Evolutionary conservation across 257 asterid genomes (phyloP), one percentile per base, ranked within the genome.

Genomic region (Primulina eburnea): DNA sequence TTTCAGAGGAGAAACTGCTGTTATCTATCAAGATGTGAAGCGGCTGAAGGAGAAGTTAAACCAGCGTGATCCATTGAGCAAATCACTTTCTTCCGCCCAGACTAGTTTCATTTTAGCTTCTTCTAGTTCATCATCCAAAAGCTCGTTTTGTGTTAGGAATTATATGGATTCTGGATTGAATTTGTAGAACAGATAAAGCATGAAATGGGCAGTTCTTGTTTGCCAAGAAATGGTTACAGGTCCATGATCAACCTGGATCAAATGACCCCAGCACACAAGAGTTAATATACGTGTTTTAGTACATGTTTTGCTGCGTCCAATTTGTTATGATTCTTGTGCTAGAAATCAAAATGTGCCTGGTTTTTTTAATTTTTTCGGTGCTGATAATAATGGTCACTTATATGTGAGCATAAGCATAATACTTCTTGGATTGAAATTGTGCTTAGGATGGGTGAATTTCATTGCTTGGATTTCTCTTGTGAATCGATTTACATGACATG

Each of bases 1-100:
- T 72, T 68, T 76, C 88, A 93, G 97, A 64, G 97, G 99, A 68
- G 99, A 93, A 74, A 87, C 89, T 57, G 86, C 88, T 52, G 96
- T 93, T 32, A 86, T 90, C 72, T 88, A 95, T 81, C 80, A 86
- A 26, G 99, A 93, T 74, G 92, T 86, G 76, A 89, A 74, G 78
- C 65, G 77, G 75, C 76, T 87, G 17, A 87, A 89, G 71, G 84
- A 84, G 78, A 86, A 75, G 73, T 82, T 84, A 50, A 90, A 92
- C 59, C 85, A 83, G 47, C 75, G 62, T 7, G 83, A 83, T 75
- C 89, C 92, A 0, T 83, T 89, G 1, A 75, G 88, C 81, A 76
- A 86, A 73, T 89, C 91, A 26, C 72, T 83, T 18, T 78, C 76
- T 52, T 83, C 88, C 24, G 80, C 78, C 76, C 89, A 82, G 72